Base-by-base conservation (phyloP, 495 filamentous ascomycete species). In the Penicillium lividum region DNA sequence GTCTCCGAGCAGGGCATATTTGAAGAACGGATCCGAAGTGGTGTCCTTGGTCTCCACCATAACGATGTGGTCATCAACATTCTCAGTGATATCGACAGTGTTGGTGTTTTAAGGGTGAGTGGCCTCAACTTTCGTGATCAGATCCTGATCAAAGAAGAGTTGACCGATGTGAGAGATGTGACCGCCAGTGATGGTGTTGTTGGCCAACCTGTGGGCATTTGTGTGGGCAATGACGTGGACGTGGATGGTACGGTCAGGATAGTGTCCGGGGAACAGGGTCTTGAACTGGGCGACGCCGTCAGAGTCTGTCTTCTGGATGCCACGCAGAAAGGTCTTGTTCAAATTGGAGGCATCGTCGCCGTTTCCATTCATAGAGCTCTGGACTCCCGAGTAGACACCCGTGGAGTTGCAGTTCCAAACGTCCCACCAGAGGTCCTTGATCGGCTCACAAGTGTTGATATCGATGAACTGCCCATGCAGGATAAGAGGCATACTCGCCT, bases 401-500 rank as follows among this genome's bases (percentile, higher is more conserved):
- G 81, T 85, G 9, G 82, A 38, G 63, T 85, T 85, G 69, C 72
- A 76, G 52, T 70, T 69, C 84, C 84, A 86, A 13, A 83, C 71
- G 46, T 87, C 83, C 53, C 79, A 69, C 45, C 77, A 76, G 6
- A 84, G 60, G 34, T 77, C 68, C 5, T 72, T 58, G 38, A 84
- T 70, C 0, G 81, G 78, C 60, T 77, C 70, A 58, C 82, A 85
- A 50, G 72, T 81, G 30, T 72, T 68, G 38, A 79, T 67, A 53
- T 85, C 81, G 46, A 85, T 76, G 65, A 83, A 79, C 55, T 85
- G 82, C n/a, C 77, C 66, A 34, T 85, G 82, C 3, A 85, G 56
- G 56, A 83, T 77, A 40, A 84, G 56, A 3, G 78, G 75, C 5
- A 85, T 67, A 27, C 83, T 83, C 1, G 60, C 58, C 40, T 77